Conservation (phyloP, 352 stramenopile genomes). For the Phytophthora tubulina region DNA sequence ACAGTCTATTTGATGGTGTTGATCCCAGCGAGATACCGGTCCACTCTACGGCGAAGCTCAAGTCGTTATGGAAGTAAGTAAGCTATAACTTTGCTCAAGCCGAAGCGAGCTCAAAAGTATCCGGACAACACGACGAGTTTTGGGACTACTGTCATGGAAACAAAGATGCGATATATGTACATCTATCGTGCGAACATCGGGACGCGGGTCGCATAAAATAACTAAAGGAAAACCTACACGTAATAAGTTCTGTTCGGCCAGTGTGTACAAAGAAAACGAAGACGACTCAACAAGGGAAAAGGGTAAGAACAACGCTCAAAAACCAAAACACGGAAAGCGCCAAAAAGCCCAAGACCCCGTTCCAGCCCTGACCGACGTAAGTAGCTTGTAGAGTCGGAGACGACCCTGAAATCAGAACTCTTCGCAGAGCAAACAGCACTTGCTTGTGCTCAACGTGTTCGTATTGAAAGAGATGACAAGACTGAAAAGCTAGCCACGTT, state of each 20-base stretch:
- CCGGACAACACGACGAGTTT: background rate
- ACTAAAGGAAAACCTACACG: too few species aligned
- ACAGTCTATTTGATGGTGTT: background rate
- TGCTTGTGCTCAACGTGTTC: background rate
- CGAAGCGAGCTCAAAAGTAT: background rate
- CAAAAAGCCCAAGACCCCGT: background rate
- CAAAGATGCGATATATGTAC: background rate
- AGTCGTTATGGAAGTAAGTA: background rate
- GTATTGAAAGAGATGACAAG: constrained; percentile 1
- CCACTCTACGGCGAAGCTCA: background rate
- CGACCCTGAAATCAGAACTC: background rate
- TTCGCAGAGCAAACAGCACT: constrained; percentile 4
- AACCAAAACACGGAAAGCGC: background rate
- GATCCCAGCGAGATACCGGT: background rate
- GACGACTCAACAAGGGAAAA: background rate
- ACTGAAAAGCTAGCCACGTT: constrained; percentile 1
- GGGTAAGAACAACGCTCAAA: background rate
- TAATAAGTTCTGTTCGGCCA: background rate
- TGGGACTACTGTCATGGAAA: background rate
- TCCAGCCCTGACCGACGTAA: background rate
- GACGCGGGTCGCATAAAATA: background rate
- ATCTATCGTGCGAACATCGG: background rate
- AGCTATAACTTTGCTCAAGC: background rate
- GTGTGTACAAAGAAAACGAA: background rate
- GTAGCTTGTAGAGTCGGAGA: background rate